Evolutionary conservation across 345 rosid genomes (phyloP).

Genomic region (Pelargonium nanum): DNA sequence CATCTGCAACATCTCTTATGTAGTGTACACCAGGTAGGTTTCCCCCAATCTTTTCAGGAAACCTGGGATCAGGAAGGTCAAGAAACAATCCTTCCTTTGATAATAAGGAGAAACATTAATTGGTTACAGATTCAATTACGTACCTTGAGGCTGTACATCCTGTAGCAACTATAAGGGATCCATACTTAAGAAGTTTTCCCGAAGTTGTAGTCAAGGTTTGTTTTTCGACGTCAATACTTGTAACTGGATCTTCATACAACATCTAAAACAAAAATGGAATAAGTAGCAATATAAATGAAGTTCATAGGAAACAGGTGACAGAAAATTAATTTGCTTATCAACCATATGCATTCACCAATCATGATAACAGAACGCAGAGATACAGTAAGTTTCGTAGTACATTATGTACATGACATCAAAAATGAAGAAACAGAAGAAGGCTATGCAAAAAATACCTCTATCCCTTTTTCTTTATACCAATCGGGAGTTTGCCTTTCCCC

Average conservation of each 20-base stretch:
- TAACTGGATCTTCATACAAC: constrained; percentile 79
- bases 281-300: neutral
- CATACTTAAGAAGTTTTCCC: constrained; percentile 83
- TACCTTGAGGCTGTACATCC: constrained; percentile 94
- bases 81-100: constrained; percentile 10
- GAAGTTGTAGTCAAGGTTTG: constrained; percentile 70
- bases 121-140: neutral
- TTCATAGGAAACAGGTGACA: neutral
- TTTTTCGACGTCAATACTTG: constrained; percentile 57
- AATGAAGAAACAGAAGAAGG: neutral
- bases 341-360: neutral
- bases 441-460: constrained; percentile 43
- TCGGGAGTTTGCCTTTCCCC: constrained; percentile 93
- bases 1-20: constrained; percentile 87
- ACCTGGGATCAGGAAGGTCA: constrained; percentile 28
- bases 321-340: too few species aligned
- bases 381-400: neutral
- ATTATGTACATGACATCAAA: constrained; percentile 4
- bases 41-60: constrained; percentile 92
- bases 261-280: constrained; percentile 26
- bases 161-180: constrained; percentile 77
- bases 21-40: constrained; percentile 85
- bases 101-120: neutral
- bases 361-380: too few species aligned
- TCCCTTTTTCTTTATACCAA: constrained; percentile 94